Base-by-base conservation (phyloP, 345 rosid species). In the Citrus inodora region DNA sequence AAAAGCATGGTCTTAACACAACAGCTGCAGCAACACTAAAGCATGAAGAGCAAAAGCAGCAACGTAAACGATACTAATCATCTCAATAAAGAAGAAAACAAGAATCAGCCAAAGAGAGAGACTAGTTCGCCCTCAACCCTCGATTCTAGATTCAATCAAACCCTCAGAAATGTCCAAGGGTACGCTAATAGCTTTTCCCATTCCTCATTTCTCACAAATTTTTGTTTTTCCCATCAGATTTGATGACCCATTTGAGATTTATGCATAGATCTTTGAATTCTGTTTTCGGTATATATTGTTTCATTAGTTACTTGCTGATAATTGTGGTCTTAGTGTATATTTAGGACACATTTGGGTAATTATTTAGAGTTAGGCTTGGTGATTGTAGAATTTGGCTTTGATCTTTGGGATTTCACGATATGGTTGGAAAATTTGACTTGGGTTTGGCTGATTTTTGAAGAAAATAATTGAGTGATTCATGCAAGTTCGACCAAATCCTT, bases 91-190 rank as follows among this genome's bases (percentile, higher is more conserved):
- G 35, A 17, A 33, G 37, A 71, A 24, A 71, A 76, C 22, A 71
- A 76, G 14, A 40, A 53, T 73, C 78, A 79, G 58, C 71, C 37
- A n/a, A 80, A 82, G 79, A 85, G 80, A 68, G 90, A 87, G 14
- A 73, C n/a, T 14, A n/a, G 70, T 16, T 78, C 82, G 16, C 77
- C 76, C 27, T 77, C 90, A 38, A 91, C 87, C 76, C 79, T 88
- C 67, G 97, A 92, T 86, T 91, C 99, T 51, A 85, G 97, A 84
- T 90, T 95, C 91, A 92, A 88, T 80, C 99, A 91, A 59, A 93
- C 97, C 40, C 96, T 95, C 79, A 92, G 90, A 71, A 95, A 90
- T 84, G 97, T 95, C 69, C 97, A 93, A 67, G 98, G 96, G 99
- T 93, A 84, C 51, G 70, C 48, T 2, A 7, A 58, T 16, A 28